phyloP scores from a whole-genome alignment of 2,329 filamentous ascomycete species.

The Paecilomyces variotii region DNA sequence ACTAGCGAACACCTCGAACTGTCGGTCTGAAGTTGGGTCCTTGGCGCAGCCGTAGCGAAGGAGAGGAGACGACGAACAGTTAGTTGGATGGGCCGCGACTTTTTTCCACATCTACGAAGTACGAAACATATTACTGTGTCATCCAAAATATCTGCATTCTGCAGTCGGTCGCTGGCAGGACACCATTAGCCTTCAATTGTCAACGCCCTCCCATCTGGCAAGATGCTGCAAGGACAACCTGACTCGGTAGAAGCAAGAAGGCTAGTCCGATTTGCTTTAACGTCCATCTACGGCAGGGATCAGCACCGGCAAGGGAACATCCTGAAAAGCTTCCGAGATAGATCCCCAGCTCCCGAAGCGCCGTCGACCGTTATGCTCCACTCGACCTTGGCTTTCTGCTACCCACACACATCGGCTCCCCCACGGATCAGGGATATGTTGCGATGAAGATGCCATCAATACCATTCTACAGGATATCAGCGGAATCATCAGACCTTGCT shows the following conservation, averaged over 20 bases:
- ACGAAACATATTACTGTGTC: not conserved
- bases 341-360: not conserved
- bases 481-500: not conserved
- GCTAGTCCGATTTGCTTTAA: not conserved
- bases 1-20: not conserved
- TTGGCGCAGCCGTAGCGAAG: not conserved
- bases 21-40: not conserved
- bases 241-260: not conserved
- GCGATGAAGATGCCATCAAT: not conserved
- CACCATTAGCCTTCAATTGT: not conserved
- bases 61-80: not conserved
- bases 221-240: not conserved
- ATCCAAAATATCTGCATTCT: not conserved
- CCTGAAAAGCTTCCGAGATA: not conserved
- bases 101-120: not conserved
- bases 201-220: not conserved
- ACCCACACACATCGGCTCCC: not conserved
- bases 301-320: not conserved
- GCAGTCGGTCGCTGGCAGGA: not conserved
- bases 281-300: not conserved
- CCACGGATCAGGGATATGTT: not conserved
- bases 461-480: not conserved
- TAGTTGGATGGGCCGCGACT: not conserved
- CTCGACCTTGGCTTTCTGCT: not conserved
- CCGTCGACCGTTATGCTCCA: not conserved